Base-by-base conservation (phyloP, 352 stramenopile species). In the Phytophthora boehmeriae region DNA sequence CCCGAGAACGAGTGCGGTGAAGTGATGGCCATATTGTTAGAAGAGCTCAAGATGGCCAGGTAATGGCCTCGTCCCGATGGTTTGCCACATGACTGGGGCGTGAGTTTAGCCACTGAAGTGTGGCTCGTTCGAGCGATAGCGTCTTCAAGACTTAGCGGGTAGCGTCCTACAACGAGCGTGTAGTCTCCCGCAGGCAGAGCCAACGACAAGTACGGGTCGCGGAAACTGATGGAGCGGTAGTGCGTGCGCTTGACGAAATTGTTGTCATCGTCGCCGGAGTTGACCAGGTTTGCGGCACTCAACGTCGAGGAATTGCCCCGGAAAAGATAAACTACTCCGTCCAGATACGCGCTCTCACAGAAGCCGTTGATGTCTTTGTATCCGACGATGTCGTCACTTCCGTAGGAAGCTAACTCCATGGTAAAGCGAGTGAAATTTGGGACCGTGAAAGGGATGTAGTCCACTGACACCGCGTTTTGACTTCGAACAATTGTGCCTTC, bases 121-220 rank as follows among this genome's bases (percentile, higher is more conserved):
- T 44, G 60, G 50, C 75, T 80, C 8, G 25, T 45, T 20, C 69
- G 69, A 39, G 71, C 62, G 35, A 91, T 71, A 0, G 80, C 78
- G 22, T 90, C 80, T 20, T 85, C 56, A 17, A 88, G 57, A 22
- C 54, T 87, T 44, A 92, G 55, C 27, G 83, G 86, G 52, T 90
- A 90, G 16, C 83, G 77, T 0, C 86, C 83, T 0, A 93, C 68
- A 13, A 82, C 76, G 8, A 93, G 72, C 20, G 79, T 59, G 54
- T 91, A 93, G 30, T 80, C 58, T 32, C 75, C 76, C 4, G 57
- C 22, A 4, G 73, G 76, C 1, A 92, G 59, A 0, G 70, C 69
- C 16, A 92, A 65, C 10, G 85, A 88, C 41, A 92, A 47, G 60
- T 79, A 94, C 41, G 86, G 83, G 23, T 92, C 86, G 4, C 82